Percentiles rank a stretch among this genome's conserved stretches.
Evolutionary conservation across 441 rosid species (phyloP).

Genomic region (Geranium incanum): DNA sequence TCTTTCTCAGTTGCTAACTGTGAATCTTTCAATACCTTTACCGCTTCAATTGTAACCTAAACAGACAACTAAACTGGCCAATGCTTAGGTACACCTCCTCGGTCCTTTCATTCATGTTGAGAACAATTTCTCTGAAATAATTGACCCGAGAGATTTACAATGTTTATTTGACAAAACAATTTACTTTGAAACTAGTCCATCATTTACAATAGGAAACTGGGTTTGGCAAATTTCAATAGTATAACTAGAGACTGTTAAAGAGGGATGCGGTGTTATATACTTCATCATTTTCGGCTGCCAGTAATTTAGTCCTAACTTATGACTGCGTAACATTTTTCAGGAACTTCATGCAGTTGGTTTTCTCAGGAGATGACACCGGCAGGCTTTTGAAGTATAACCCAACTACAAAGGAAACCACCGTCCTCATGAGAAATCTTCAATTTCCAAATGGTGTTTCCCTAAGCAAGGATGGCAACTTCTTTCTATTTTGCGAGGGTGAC

Average conservation of each 20-base stretch:
- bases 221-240: not conserved
- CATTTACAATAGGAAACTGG: not conserved
- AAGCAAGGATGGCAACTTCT: conserved; percentile 78
- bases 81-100: not conserved
- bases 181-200: not conserved
- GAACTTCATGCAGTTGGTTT: conserved; percentile 71
- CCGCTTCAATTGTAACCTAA: not conserved
- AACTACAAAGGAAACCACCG: conserved; percentile 47
- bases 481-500: conserved; percentile 55
- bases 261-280: not conserved
- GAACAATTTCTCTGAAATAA: not conserved
- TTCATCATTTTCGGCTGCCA: not conserved
- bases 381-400: conserved; percentile 72
- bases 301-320: not conserved
- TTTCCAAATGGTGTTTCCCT: conserved; percentile 80
- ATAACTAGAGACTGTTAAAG: not conserved
- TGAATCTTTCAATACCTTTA: not conserved
- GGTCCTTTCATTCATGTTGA: not conserved
- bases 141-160: not conserved
- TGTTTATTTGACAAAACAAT: not conserved
- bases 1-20: conserved; percentile 9
- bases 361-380: conserved; percentile 58
- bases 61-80: not conserved
- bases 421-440: conserved; percentile 52
- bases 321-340: conserved; percentile 32